Base-by-base conservation (phyloP, 2,329 filamentous ascomycete genomes). In the Scytalidium sp. region DNA sequence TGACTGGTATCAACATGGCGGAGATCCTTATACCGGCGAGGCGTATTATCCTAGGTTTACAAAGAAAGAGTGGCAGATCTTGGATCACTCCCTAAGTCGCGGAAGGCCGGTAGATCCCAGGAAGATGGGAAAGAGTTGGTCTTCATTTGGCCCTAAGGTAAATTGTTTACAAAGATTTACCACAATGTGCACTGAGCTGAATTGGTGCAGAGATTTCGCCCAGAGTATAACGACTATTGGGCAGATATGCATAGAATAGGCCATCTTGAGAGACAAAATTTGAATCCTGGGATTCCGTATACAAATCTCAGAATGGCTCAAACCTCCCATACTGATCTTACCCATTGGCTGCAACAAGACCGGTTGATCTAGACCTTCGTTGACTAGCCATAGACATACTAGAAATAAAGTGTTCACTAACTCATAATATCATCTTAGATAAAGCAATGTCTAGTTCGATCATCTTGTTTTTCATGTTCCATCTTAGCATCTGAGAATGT, bases 171-270 rank as follows among this genome's bases (percentile, higher is more conserved):
- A 13, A 36, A 36, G 5, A 36, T 36, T 3, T 3, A 6, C 6
- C 11, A 2, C 11, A n/a, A 8, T 41, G 27, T 41, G 39, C 39
- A 7, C 4, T 6, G 21, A 23, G 13, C 44, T 56, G 20, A 54
- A 23, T 8, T 19, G 1, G 20, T 17, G 19, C 44, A 65, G 63
- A 51, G 62, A 44, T 63, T 60, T 21, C 46, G 54, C 45, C 46
- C 49, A 44, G 53, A 62, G 27, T 49, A 62, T 17, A 54, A 63
- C 50, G 43, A 47, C 21, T 65, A 61, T 41, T 65, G 63, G 63
- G 58, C 57, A 29, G 21, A 58, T 36, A 60, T 62, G 2, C 62
- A 64, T 55, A 54, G 57, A 1, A 43, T 56, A 40, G 58, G 56
- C 17, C 15, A 36, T n/a, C 32, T 36, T n/a, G 22, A 36, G 15